Evolutionary conservation across 2,329 filamentous ascomycete genomes (phyloP).

Genomic region (Alternaria angustiovoidea): DNA sequence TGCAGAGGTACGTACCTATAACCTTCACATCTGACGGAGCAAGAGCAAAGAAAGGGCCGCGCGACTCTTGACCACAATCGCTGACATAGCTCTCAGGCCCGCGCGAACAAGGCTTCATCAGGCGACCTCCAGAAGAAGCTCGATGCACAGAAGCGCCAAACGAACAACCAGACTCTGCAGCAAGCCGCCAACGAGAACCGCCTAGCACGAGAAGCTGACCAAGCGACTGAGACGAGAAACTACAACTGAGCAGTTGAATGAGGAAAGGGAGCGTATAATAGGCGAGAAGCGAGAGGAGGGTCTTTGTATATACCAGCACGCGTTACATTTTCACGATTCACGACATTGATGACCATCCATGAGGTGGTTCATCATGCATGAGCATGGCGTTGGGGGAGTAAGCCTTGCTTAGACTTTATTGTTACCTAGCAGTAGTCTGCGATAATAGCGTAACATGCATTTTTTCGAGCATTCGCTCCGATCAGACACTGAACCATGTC

Average conservation of each 20-base stretch:
- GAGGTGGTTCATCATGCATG: slow-evolving; percentile 4
- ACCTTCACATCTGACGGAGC: neutral
- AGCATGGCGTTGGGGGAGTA: slow-evolving; percentile 2
- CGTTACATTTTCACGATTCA: slow-evolving; percentile 1
- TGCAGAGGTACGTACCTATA: slow-evolving; percentile 73
- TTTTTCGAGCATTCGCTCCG: neutral
- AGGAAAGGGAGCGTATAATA: neutral
- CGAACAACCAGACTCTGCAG: slow-evolving; percentile 71
- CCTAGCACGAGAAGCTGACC: slow-evolving; percentile 72
- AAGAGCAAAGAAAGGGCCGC: slow-evolving; percentile 1
- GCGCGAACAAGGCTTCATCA: slow-evolving; percentile 66
- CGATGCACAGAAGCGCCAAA: slow-evolving; percentile 78
- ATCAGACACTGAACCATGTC: neutral
- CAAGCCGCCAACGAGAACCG: slow-evolving; percentile 73
- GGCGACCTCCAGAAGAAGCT: slow-evolving; percentile 69
- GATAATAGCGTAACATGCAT: neutral
- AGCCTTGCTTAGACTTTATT: neutral
- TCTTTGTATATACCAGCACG: slow-evolving; percentile 6
- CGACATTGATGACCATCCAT: neutral
- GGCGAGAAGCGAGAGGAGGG: neutral
- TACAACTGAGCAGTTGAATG: slow-evolving; percentile 58
- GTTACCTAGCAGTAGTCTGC: neutral
- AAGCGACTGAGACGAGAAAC: slow-evolving; percentile 62
- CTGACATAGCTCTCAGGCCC: slow-evolving; percentile 61
- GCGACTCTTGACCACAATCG: neutral